Base-by-base conservation (phyloP, 2,329 filamentous ascomycete species). In the Fusarium humuli region DNA sequence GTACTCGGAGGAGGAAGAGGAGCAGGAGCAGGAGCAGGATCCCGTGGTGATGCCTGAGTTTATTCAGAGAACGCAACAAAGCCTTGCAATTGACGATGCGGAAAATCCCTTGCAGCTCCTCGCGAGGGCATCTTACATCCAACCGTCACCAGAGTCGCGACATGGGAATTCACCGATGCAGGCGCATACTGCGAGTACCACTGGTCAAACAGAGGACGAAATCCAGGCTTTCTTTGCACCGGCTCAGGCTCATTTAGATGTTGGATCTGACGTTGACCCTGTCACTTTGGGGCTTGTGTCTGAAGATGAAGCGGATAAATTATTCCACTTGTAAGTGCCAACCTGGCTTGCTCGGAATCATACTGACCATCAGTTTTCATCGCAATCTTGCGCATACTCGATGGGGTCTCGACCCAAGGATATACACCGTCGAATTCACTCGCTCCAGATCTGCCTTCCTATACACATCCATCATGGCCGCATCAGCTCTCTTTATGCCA, bases 81-180 rank as follows among this genome's bases (percentile, higher is more conserved):
- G 82, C 50, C 83, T 91, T 32, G 85, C 88, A 14, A 81, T 92
- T 27, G 91, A 93, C 71, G 91, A 92, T 76, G 91, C 91, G 6
- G 91, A 94, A 74, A 94, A 93, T 65, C 91, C 91, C 0, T 81
- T 93, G 7, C 91, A 94, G 77, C 81, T 93, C 18, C 87, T 94
- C 34, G 91, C 91, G 5, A 86, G 91, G 32, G 91, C 91, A 2
- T 93, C 91, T 1, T 90, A 92, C 78, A 83, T 92, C 41, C 86
- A 87, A 61, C 82, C 87, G n/a, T 86, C 84, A 25, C 84, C 82
- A 3, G 76, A 79, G 16, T 73, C 76, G 34, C 72, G 75, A 20
- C 72, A 73, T 45, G 75, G 74, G 1, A 71, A 69, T 49, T 77
- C 75, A 18, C 74, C 78, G 3, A 69, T 71, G 42, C 71, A 75